Conservation (phyloP, 2,329 filamentous ascomycete species). For the Cadophora sp. region DNA sequence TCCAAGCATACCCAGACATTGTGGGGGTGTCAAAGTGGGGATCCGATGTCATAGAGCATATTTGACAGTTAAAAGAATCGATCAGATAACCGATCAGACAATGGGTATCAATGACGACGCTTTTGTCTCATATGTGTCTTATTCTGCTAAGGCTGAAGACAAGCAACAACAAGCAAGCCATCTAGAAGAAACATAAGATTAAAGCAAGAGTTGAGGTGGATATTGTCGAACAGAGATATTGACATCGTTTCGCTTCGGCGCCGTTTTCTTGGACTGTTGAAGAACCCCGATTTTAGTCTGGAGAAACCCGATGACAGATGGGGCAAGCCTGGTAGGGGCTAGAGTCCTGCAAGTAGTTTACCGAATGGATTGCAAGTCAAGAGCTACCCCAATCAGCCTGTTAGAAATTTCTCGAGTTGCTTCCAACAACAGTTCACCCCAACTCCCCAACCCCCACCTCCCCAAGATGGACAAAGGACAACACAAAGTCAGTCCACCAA, state of each 20-base stretch:
- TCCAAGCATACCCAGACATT: slow-evolving; percentile 7
- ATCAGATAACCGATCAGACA: neutral
- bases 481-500: neutral
- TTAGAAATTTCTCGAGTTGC: too few relatives aligned
- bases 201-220: neutral
- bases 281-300: neutral
- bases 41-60: slow-evolving; percentile 4
- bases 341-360: neutral
- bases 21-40: slow-evolving; percentile 2
- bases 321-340: neutral
- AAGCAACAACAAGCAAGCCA: neutral
- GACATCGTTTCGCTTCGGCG: neutral
- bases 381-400: too few relatives aligned
- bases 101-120: neutral
- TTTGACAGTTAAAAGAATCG: neutral
- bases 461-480: neutral
- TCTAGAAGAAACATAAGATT: neutral
- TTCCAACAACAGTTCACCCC: too few relatives aligned
- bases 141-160: neutral
- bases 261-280: neutral
- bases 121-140: neutral
- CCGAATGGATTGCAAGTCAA: neutral
- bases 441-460: neutral
- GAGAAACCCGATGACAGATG: neutral
- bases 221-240: neutral